Base-by-base conservation (phyloP, 1,139 yeast genomes). In the Suhomyces guaymorum region DNA sequence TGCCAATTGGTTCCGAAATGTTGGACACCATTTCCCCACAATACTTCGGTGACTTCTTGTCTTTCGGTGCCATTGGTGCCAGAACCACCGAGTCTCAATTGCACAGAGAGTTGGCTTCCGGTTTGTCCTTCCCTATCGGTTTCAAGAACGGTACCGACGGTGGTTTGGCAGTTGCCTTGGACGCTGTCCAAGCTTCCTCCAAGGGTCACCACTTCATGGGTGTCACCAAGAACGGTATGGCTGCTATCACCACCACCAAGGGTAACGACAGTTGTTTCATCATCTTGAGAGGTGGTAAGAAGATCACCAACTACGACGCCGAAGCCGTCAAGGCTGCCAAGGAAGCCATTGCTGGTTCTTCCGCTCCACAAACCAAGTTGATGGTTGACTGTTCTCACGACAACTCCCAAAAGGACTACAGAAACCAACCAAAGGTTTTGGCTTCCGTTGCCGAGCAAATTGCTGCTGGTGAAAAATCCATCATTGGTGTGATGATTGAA, bases 71-170 rank as follows among this genome's bases (percentile, higher is more conserved):
- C 41, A 88, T 92, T 66, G 98, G 98, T 56, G 98, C 98, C 37
- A 82, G 98, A 73, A 92, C 98, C 43, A 92, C 98, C 35, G 98
- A 92, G 71, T 88, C 97, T 33, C 98, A 92, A 66, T 78, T 92
- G 46, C 98, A 92, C 70, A 82, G 98, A 66, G 98, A 92, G 67
- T 76, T 92, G 53, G 95, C 97, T 14, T 88, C 97, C 4, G 98
- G 97, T 32, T 75, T 92, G 47, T 85, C 96, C 8, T 92, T 92
- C 90, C 98, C 98, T 41, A 82, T 92, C 43, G 98, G 98, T 37
- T 92, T 92, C 83, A 92, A 92, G 70, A 92, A 92, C 61, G 97
- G 97, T 59, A 92, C 98, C 33, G 98, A 92, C 61, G 98, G 98
- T 57, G 77, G 94, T 39, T 70, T 90, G 46, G 88, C 82, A 41